Conservation (phyloP, 495 filamentous ascomycete genomes). For the Penicillium bovifimosum region DNA sequence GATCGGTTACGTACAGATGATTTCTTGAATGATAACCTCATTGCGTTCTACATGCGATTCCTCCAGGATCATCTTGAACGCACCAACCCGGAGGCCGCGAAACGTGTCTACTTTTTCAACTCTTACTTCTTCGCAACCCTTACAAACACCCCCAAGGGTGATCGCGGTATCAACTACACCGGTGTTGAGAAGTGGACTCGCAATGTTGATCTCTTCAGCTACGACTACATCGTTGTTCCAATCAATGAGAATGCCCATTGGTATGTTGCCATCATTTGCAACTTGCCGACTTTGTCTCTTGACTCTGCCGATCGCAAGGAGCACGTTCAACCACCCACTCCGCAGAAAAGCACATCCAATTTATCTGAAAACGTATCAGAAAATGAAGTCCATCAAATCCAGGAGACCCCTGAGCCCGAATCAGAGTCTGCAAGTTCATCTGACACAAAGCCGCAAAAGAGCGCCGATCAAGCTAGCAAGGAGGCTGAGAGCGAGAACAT, state of each 20-base stretch:
- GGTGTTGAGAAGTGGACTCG: slow-evolving; percentile 86
- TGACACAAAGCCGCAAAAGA: not conserved
- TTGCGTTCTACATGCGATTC: slow-evolving; percentile 78
- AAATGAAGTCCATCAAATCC: slow-evolving; percentile 27
- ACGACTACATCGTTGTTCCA: slow-evolving; percentile 86
- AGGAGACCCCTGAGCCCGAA: slow-evolving; percentile 32
- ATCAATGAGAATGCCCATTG: slow-evolving; percentile 85
- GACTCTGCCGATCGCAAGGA: slow-evolving; percentile 14
- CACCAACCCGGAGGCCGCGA: slow-evolving; percentile 49
- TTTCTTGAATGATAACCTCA: slow-evolving; percentile 87
- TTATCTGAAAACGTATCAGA: slow-evolving; percentile 13
- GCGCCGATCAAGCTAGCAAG: not conserved
- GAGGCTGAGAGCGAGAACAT: slow-evolving; percentile 21
- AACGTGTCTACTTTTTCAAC: slow-evolving; percentile 80
- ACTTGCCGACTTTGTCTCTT: slow-evolving; percentile 54
- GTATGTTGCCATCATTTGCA: slow-evolving; percentile 96
- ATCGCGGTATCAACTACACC: slow-evolving; percentile 64
- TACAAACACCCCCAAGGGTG: slow-evolving; percentile 50
- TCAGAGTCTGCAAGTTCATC: not conserved
- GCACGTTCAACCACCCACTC: not conserved
- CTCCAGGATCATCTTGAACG: slow-evolving; percentile 60
- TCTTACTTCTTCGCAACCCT: slow-evolving; percentile 85
- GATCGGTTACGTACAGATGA: slow-evolving; percentile 74
- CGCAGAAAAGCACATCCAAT: slow-evolving; percentile 11
- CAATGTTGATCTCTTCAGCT: slow-evolving; percentile 75